phyloP scores from a whole-genome alignment of 805 yeast genomes.

The Ascoidea asiatica region DNA sequence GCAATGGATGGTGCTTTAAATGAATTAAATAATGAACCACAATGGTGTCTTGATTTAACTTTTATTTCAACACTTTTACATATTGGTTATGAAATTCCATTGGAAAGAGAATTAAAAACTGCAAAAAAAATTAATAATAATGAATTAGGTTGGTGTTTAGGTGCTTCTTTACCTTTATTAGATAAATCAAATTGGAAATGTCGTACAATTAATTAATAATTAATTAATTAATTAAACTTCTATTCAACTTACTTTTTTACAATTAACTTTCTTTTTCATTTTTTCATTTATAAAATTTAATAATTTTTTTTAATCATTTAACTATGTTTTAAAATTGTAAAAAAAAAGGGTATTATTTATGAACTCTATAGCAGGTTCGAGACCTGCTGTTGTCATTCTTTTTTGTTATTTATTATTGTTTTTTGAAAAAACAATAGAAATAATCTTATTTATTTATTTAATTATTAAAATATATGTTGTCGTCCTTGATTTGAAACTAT shows the following conservation, averaged over 20 bases:
- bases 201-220: not conserved
- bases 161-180: conserved; percentile 87
- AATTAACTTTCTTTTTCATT: too few species aligned
- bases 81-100: conserved; percentile 94
- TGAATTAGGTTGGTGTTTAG: conserved; percentile 98
- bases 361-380: too few species aligned
- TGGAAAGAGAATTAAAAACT: conserved; percentile 77
- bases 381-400: too few species aligned
- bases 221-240: conserved; percentile 14
- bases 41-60: conserved; percentile 87
- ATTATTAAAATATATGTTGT: too few species aligned
- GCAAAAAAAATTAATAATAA: conserved; percentile 81
- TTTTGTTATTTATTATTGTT: too few species aligned
- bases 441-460: too few species aligned
- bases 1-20: conserved; percentile 57
- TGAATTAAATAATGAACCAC: conserved; percentile 65
- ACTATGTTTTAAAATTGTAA: not conserved
- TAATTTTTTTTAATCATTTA: not conserved
- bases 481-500: too few species aligned
- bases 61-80: conserved; percentile 85
- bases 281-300: too few species aligned
- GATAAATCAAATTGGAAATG: conserved; percentile 70
- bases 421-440: too few species aligned
- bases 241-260: too few species aligned
- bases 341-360: too few species aligned